Base-by-base conservation (phyloP, 2,329 filamentous ascomycete species). In the Alternaria atra region DNA sequence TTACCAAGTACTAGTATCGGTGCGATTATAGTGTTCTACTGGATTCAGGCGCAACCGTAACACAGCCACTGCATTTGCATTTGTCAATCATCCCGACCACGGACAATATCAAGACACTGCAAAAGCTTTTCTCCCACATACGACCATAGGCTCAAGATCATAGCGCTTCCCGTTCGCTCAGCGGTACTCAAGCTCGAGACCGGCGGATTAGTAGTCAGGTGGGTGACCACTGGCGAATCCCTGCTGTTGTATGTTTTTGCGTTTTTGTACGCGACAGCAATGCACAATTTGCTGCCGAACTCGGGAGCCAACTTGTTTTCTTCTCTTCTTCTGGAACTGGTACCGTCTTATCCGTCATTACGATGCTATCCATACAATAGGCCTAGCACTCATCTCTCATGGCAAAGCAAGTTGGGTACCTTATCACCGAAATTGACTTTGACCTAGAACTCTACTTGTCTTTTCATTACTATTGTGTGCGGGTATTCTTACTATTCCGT, bases 221-320 rank as follows among this genome's bases (percentile, higher is more conserved):
- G 34, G 60, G 55, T 63, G 44, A 63, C 50, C 55, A 55, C 46
- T 37, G 25, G 56, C 35, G 52, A 63, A 60, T 42, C 44, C 50
- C 50, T 48, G 56, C 55, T 63, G 53, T 60, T 59, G 53, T 63
- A 63, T 65, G 60, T 58, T 55, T 25, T 20, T 39, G 46, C 3
- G 15, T 60, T 57, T 60, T 50, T 50, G 46, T 27, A 5, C 15
- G n/a, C 35, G 5, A 44, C 23, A 29, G 42, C 15, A n/a, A 44
- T 44, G 25, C 8, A 50, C 25, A 25, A 1, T 0, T 13, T 3
- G 15, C 46, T 37, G 8, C 3, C 1, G 4, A 25, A 4, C 15
- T 42, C 10, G 8, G 17, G 17, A 6, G 10, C 23, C 39, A 23
- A 6, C n/a, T 40, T 12, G 13, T 23, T 23, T 35, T 17, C 46